These are phyloP conservation scores for Calonectria ilicicola DNA, from an alignment of 2,329 filamentous ascomycete species.

Conservation along the genomic window DNA sequence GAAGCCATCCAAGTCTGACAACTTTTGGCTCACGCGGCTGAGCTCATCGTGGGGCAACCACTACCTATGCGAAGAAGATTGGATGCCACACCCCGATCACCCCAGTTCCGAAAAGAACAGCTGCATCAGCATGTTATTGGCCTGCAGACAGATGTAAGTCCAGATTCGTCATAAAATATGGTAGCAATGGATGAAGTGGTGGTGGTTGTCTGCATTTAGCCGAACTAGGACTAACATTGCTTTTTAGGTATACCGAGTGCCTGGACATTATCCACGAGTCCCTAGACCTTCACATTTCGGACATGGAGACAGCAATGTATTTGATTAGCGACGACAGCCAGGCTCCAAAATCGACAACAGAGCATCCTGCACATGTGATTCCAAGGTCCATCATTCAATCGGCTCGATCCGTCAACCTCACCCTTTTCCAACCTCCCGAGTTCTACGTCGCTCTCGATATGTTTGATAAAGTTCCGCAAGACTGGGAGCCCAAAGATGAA, in stretches of 20 bases:
- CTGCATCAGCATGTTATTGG: conserved; percentile 12
- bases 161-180: background rate
- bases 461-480: background rate
- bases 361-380: conserved; percentile 3
- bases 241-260: conserved; percentile 11
- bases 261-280: conserved; percentile 7
- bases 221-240: background rate
- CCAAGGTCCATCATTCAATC: conserved; percentile 3
- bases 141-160: conserved; percentile 5
- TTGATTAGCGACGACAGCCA: background rate
- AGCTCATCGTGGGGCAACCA: conserved; percentile 18
- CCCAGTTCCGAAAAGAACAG: conserved; percentile 9
- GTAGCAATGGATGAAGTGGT: background rate
- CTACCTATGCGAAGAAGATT: conserved; percentile 18
- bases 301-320: conserved; percentile 1
- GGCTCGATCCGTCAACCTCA: conserved; percentile 6
- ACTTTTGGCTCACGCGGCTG: conserved; percentile 10
- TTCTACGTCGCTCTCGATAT: conserved; percentile 17
- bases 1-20: conserved; percentile 1
- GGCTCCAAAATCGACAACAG: background rate
- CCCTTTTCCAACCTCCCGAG: background rate
- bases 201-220: background rate
- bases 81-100: conserved; percentile 16
- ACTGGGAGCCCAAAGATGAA: background rate
- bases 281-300: conserved; percentile 15